Evolutionary conservation across 768 basidiomycete genomes (phyloP), one percentile per base, ranked within the genome.

Genomic region (Hortiboletus flavorubellus): DNA sequence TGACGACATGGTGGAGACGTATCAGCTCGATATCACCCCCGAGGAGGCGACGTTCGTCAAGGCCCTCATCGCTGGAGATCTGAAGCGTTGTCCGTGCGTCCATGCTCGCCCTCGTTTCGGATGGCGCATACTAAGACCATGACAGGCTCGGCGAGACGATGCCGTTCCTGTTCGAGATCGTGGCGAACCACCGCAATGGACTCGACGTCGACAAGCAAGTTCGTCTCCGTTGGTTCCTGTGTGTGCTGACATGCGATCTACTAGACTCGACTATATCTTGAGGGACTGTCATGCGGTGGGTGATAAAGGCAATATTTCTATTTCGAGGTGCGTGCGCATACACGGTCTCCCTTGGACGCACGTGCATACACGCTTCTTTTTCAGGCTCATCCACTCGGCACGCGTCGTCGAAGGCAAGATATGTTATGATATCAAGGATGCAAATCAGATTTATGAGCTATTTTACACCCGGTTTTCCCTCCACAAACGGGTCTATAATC

Each of bases 401-500:
- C 80, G 88, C 5, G 91, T 92, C 26, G 79, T 91, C 48, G 78
- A 87, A 16, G 73, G 85, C 58, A 77, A 86, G 63, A 91, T 93
- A 30, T 89, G 87, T 66, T 93, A 89, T 61, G 77, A 88, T 53
- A 87, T 87, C 72, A 93, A 93, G 66, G 89, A 92, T 53, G 84
- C 84, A 0, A 86, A 89, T 61, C 80, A 83, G 46, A 77, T 93
- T 2, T 87, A 86, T 58, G 85, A 89, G 53, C 77, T 93, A 4
- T 91, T 83, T 58, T 78, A 82, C 33, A 83, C 84, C 2, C 79
- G 91, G 4, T 92, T 90, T 64, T 86, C 81, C 37, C 73, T 93
- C n/a, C 89, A 91, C 70, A 93, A 91, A 64, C 79, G 78, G 8
- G 78, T 91, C n/a, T 93, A 93, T 59, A 85, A 82, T 56, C 91